phyloP scores from a whole-genome alignment of 257 asterid species.

The Salvia splendens region DNA sequence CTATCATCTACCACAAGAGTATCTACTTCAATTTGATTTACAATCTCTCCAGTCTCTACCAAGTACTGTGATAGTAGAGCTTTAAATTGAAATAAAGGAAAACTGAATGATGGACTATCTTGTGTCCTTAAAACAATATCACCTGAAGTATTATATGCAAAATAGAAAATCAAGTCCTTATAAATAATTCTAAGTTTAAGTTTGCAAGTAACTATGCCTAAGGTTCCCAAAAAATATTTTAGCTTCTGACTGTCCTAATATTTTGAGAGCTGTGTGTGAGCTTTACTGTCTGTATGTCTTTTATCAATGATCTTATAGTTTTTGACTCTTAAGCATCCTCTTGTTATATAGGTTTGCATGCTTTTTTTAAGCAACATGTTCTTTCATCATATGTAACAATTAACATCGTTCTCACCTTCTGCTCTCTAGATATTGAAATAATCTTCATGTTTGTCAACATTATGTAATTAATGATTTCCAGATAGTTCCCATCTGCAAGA shows the following conservation, averaged over 20 bases:
- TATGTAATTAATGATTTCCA: neutral
- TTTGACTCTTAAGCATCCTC: neutral
- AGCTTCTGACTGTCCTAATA: neutral
- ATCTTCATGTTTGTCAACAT: neutral
- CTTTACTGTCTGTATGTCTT: neutral
- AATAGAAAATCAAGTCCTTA: neutral
- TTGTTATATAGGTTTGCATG: constrained; percentile 9
- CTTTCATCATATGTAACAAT: neutral
- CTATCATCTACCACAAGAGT: constrained; percentile 6
- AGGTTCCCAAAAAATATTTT: neutral
- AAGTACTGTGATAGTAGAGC: neutral
- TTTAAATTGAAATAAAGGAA: constrained; percentile 13
- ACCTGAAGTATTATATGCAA: constrained; percentile 6
- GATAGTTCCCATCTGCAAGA: constrained; percentile 17
- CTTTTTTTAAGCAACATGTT: neutral
- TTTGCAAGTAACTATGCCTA: neutral
- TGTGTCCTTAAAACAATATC: constrained; percentile 14
- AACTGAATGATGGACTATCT: neutral
- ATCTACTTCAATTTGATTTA: neutral
- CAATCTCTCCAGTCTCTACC: neutral
- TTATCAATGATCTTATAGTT: neutral
- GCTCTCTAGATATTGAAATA: neutral
- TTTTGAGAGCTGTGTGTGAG: neutral
- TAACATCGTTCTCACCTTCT: constrained; percentile 1
- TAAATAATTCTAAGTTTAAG: neutral